Evolutionary conservation across 2,329 filamentous ascomycete species (phyloP), one percentile per base, ranked within the genome.

Genomic region (Teratosphaeriaceae sp.): DNA sequence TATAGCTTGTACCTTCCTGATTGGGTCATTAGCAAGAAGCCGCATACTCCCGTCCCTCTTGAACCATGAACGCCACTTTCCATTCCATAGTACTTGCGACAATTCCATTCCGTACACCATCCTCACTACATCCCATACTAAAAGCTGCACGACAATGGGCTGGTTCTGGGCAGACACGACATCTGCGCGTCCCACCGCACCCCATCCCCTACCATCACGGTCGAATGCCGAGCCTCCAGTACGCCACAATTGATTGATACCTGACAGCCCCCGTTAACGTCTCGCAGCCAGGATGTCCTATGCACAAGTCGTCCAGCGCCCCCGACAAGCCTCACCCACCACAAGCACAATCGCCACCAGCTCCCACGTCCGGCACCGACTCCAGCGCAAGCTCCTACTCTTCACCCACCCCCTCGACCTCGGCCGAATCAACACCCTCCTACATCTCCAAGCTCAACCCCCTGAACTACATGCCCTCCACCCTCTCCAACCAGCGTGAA

Each of bases 391-490:
- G 76, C 44, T 68, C 73, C 31, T 68, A 72, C 57, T 65, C 67
- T 38, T 66, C 75, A 43, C 71, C 74, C 48, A 19, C 22, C 5
- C 6, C 33, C 19, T 9, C 22, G 13, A 65, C 66, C 44, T 59
- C n/a, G n/a, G n/a, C 60, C 30, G 54, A 58, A 60, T 48, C 63
- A 29, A 53, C 57, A 26, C 62, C 67, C 31, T 78, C 79, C 0
- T 75, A 76, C 29, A 68, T 81, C 44, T 79, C 80, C n/a, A 81
- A 76, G 56, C 69, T 85, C 33, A 86, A 86, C 56, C 82, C 82
- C 4, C 75, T 98, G 41, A 98, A 98, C 71, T 96, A 90, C 73
- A 98, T 98, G 90, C 94, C 94, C 64, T 74, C 78, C 30, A 79
- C 84, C 48, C 74, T 97, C 35, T 90, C 89, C 5, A 90, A 97